Percentiles rank a stretch among this genome's conserved stretches.
Conservation (phyloP, 176 grass and related monocot genomes). For the Paspalum vaginatum region DNA sequence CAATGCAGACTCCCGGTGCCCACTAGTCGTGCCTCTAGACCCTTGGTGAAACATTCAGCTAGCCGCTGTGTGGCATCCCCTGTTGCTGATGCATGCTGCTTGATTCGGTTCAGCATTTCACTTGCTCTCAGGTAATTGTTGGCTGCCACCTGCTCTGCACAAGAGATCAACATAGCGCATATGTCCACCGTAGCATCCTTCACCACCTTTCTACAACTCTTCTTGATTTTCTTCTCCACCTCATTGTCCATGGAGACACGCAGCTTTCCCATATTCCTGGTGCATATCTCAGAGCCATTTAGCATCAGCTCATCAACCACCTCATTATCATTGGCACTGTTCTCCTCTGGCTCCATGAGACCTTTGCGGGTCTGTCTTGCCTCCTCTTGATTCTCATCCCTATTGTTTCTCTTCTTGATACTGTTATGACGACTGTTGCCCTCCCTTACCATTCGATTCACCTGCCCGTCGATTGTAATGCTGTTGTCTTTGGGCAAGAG, state of each 20-base stretch:
- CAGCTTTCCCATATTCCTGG: constrained; percentile 25
- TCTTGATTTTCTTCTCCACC: neutral
- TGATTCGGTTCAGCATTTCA: constrained; percentile 59
- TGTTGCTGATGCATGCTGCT: constrained; percentile 42
- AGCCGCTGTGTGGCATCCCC: constrained; percentile 66
- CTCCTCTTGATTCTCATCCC: constrained; percentile 23
- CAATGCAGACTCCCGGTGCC: constrained; percentile 57
- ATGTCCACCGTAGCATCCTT: constrained; percentile 51
- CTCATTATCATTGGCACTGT: neutral
- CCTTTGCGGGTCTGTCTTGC: constrained; percentile 42
- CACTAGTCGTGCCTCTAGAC: constrained; percentile 52
- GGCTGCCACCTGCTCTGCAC: constrained; percentile 52
- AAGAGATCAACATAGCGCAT: constrained; percentile 53
- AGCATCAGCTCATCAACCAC: constrained; percentile 51
- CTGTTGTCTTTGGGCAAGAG: too few relatives aligned
- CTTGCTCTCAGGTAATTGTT: constrained; percentile 38
- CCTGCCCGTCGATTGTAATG: too few relatives aligned
- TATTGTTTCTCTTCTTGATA: constrained; percentile 31
- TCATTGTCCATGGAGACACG: neutral
- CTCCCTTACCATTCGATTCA: neutral
- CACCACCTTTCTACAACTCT: neutral
- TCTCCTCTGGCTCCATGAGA: constrained; percentile 26
- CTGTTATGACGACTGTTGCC: neutral
- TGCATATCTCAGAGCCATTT: neutral
- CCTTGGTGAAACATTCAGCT: constrained; percentile 56